A percentile compares a stretch with the other conserved stretches of the same genome.
phyloP scores from a whole-genome alignment of 495 filamentous ascomycete genomes.

The Neurospora sp. region DNA sequence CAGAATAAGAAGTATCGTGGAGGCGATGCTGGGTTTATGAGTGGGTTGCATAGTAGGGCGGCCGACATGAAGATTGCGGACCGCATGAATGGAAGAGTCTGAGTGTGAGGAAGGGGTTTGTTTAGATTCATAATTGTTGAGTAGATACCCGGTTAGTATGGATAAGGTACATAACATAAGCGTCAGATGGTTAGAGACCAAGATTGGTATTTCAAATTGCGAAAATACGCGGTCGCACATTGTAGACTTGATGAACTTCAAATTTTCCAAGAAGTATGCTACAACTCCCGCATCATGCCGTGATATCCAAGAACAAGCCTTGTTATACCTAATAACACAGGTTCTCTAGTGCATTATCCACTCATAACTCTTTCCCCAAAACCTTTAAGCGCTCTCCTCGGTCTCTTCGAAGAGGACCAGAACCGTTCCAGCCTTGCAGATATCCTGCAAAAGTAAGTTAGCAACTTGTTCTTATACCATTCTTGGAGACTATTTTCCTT shows the following conservation, averaged over 20 bases:
- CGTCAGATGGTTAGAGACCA: not conserved
- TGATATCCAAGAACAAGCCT: not conserved
- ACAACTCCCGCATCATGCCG: not conserved
- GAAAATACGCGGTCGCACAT: not conserved
- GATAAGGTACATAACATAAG: not conserved
- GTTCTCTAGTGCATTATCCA: not conserved
- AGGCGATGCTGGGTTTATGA: conserved; percentile 53
- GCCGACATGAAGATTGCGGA: conserved; percentile 44
- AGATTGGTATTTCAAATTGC: not conserved
- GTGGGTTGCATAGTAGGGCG: conserved; percentile 47
- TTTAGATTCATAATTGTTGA: not conserved
- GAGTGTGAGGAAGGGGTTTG: not conserved
- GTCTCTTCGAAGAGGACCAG: conserved; percentile 46
- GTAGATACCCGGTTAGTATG: not conserved
- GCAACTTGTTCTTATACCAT: not conserved
- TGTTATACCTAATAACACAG: not conserved
- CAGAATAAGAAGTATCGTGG: conserved; percentile 45
- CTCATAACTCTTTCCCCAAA: not conserved
- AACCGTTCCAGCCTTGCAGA: conserved; percentile 47
- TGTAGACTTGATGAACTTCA: not conserved
- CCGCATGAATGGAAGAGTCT: conserved; percentile 4
- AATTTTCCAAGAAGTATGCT: not conserved
- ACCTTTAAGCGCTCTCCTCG: not conserved
- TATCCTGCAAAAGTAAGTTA: conserved; percentile 33
- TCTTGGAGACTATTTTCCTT: conserved; percentile 29